Conservation (phyloP, 208 protist genomes). For the Leishmania gerbilli region DNA sequence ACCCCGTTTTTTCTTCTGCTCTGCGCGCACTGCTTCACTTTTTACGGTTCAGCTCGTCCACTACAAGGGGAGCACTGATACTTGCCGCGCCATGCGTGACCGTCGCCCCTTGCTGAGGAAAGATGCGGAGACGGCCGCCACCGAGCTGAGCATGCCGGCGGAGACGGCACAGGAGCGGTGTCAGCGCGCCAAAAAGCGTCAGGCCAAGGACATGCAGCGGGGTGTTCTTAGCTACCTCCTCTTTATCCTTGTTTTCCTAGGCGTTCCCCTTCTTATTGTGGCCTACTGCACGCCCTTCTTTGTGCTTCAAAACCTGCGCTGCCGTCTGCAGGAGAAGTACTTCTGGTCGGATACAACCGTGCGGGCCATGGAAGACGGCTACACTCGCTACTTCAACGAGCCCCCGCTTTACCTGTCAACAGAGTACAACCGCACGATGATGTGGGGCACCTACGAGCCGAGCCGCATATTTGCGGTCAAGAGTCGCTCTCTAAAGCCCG, state of each 20-base stretch:
- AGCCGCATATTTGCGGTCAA: constrained; percentile 83
- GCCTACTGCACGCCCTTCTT: constrained; percentile 80
- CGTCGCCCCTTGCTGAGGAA: constrained; percentile 17
- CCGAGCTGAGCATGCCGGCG: constrained; percentile 36
- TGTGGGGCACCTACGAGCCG: constrained; percentile 89
- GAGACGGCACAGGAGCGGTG: constrained; percentile 34
- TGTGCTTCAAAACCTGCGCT: constrained; percentile 73
- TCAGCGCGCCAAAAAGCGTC: constrained; percentile 18
- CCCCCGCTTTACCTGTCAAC: constrained; percentile 68
- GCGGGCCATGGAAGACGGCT: constrained; percentile 52
- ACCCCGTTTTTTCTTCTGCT: background rate
- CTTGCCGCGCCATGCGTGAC: constrained; percentile 26
- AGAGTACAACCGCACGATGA: constrained; percentile 74
- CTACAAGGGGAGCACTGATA: background rate
- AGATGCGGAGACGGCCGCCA: constrained; percentile 1
- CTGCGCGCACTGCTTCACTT: background rate
- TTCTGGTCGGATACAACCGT: constrained; percentile 56
- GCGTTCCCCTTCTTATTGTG: constrained; percentile 58
- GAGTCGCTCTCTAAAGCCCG: constrained; percentile 58
- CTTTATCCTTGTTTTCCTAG: constrained; percentile 66
- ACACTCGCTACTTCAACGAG: constrained; percentile 54
- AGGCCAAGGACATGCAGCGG: constrained; percentile 25
- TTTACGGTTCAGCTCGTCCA: background rate
- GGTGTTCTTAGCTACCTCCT: constrained; percentile 49
- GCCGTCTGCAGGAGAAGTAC: constrained; percentile 53